Base-by-base conservation (phyloP, 805 yeast species). In the Pichia deserticola region DNA sequence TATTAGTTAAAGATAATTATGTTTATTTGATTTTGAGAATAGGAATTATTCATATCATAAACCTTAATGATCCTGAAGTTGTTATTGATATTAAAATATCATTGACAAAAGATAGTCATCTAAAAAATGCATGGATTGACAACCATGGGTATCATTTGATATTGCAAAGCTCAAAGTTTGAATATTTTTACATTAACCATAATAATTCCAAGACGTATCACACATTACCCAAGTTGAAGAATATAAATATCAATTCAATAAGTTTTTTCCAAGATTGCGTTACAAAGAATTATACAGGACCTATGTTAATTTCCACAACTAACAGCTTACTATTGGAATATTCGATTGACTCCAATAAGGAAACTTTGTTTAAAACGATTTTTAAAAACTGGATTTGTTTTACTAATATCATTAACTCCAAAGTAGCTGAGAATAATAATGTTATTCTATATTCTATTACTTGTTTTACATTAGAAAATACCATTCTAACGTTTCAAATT, bases 1-100 rank as follows among this genome's bases (percentile, higher is more conserved):
- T 85, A 44, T 74, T 71, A 15, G 88, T 82, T 6, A 66, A 73
- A 27, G 70, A 73, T 51, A 84, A 85, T 57, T 65, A 76, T 6
- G 72, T 86, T 38, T 73, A 77, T 49, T 66, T 85, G 43, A 78
- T 82, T 0, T 68, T 81, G 49, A 68, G 68, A 44, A 65, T 73
- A 8, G 83, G 84, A 1, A 59, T 72, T 13, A 64, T 86, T n/a
- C 77, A 77, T 54, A 65, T 84, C n/a, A 84, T 86, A 34, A 81
- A 84, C 56, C 66, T 86, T 54, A 81, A 79, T 45, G 72, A 73
- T 45, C 93, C 93, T 1, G 79, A 83, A 36, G 71, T 70, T 7
- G 82, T 86, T 5, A 73, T 71, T 40, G 66, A 63, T 28, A 59
- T 71, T n/a, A 63, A 62, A 11, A 51, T 76, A 1, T 62, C 58